phyloP scores from a whole-genome alignment of 768 basidiomycete genomes.

The Phlegmacium glaucopus region DNA sequence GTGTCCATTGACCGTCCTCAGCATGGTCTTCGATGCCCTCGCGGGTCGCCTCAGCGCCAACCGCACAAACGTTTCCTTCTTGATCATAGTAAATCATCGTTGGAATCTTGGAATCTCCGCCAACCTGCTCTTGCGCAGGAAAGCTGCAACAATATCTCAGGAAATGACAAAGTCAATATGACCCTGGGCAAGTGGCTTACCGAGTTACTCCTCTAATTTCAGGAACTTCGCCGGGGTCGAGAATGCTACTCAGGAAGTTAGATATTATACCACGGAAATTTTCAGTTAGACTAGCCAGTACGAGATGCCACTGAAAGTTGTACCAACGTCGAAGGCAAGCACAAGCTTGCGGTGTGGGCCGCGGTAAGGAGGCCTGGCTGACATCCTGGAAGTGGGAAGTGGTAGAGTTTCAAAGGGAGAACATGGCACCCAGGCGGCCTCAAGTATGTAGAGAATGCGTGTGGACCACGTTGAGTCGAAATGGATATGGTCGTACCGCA shows the following conservation, averaged over 20 bases:
- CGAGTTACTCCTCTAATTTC: slow-evolving; percentile 17
- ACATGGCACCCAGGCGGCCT: background rate
- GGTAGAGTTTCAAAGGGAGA: background rate
- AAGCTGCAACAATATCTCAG: slow-evolving; percentile 3
- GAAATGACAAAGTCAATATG: background rate
- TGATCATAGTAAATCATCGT: slow-evolving; percentile 45
- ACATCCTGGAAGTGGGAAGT: slow-evolving; percentile 7
- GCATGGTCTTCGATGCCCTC: slow-evolving; percentile 36
- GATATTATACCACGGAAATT: too few relatives aligned
- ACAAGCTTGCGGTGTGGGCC: slow-evolving; percentile 41
- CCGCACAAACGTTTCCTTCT: slow-evolving; percentile 35
- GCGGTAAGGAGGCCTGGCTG: slow-evolving; percentile 31
- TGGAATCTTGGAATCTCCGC: slow-evolving; percentile 44
- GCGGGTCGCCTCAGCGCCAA: slow-evolving; percentile 42
- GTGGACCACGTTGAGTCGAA: background rate
- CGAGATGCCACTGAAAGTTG: slow-evolving; percentile 47
- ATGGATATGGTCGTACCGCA: background rate
- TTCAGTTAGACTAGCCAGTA: slow-evolving; percentile 26
- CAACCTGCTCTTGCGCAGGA: slow-evolving; percentile 17
- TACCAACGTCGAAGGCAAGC: slow-evolving; percentile 51
- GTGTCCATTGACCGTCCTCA: slow-evolving; percentile 39
- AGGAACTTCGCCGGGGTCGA: slow-evolving; percentile 19
- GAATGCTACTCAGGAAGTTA: slow-evolving; percentile 5
- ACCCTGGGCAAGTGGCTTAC: background rate
- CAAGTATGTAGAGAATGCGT: background rate